These are phyloP conservation scores for Pontederia crassipes DNA, from an alignment of 176 grass and related monocot genomes.

Conservation along the genomic window DNA sequence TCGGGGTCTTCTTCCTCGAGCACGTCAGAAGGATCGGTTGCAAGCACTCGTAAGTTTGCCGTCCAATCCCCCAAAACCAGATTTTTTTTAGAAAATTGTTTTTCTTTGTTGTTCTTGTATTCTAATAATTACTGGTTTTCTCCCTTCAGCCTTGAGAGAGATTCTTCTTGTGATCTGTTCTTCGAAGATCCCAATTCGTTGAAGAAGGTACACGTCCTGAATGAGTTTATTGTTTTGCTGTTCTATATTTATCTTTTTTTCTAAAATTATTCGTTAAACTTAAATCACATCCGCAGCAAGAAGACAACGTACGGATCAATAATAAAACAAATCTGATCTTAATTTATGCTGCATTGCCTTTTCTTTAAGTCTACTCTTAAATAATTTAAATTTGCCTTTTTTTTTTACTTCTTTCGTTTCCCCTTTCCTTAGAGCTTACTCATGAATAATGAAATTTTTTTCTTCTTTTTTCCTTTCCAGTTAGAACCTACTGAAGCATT, in stretches of 20 bases:
- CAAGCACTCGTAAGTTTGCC: constrained; percentile 53
- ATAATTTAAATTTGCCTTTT: too few relatives aligned
- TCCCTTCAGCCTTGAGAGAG: constrained; percentile 52
- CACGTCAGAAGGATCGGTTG: constrained; percentile 79
- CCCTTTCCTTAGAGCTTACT: too few relatives aligned
- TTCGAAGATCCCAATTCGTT: constrained; percentile 89
- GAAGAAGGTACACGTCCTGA: constrained; percentile 48
- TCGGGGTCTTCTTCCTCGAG: constrained; percentile 68
- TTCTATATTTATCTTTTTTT: not conserved
- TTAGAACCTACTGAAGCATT: too few relatives aligned
- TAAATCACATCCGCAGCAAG: too few relatives aligned
- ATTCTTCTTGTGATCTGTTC: constrained; percentile 40
- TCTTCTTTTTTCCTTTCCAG: too few relatives aligned
- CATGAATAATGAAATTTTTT: too few relatives aligned
- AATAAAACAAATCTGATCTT: too few relatives aligned
- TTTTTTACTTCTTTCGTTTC: too few relatives aligned
- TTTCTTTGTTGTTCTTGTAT: constrained; percentile 7
- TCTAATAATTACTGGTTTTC: constrained; percentile 7
- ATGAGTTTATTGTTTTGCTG: not conserved
- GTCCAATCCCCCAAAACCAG: not conserved
- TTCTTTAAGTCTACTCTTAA: too few relatives aligned
- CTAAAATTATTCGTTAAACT: not conserved
- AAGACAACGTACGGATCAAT: too few relatives aligned
- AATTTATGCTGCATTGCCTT: too few relatives aligned
- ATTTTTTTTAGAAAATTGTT: constrained; percentile 8